Conservation (phyloP, 768 basidiomycete genomes). For the Lanmaoa pseudosensibilis region DNA sequence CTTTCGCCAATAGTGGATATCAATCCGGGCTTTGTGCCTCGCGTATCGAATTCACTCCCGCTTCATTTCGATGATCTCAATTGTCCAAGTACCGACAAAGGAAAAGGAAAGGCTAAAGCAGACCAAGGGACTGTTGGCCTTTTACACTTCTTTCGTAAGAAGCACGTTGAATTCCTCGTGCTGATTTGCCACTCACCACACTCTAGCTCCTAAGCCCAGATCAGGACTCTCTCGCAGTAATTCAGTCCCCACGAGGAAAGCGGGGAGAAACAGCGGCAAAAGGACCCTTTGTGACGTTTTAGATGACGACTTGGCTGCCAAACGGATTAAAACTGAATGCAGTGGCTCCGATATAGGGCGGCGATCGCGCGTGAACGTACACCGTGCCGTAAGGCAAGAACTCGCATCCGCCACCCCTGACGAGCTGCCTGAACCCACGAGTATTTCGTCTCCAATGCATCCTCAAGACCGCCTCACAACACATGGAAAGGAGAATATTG, state of each 20-base stretch:
- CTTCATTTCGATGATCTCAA: conserved; percentile 31
- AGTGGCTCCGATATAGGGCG: conserved; percentile 29
- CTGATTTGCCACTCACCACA: conserved; percentile 37
- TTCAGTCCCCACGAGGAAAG: conserved; percentile 31
- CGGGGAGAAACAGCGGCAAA: conserved; percentile 72
- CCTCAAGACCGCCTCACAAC: conserved; percentile 48
- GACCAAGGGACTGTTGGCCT: conserved; percentile 39
- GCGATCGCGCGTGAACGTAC: conserved; percentile 19
- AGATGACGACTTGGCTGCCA: conserved; percentile 59
- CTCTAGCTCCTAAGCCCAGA: conserved; percentile 27
- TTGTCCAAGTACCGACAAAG: conserved; percentile 35
- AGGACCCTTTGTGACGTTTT: conserved; percentile 69
- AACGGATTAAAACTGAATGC: conserved; percentile 43
- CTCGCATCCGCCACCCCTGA: conserved; percentile 5
- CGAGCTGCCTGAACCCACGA: conserved; percentile 33
- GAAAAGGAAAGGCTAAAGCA: conserved; percentile 46
- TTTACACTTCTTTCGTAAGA: conserved; percentile 65
- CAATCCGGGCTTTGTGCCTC: conserved; percentile 62
- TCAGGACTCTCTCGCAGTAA: conserved; percentile 26
- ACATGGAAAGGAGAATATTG: conserved; percentile 40
- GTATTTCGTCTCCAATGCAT: conserved; percentile 14
- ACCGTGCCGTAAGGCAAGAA: conserved; percentile 17
- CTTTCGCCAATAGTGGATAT: conserved; percentile 75
- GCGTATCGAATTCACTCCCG: conserved; percentile 46
- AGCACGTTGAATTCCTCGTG: conserved; percentile 30